phyloP scores from a whole-genome alignment of 192 early-diverging fungal genomes.

The Linnemannia hyalina region DNA sequence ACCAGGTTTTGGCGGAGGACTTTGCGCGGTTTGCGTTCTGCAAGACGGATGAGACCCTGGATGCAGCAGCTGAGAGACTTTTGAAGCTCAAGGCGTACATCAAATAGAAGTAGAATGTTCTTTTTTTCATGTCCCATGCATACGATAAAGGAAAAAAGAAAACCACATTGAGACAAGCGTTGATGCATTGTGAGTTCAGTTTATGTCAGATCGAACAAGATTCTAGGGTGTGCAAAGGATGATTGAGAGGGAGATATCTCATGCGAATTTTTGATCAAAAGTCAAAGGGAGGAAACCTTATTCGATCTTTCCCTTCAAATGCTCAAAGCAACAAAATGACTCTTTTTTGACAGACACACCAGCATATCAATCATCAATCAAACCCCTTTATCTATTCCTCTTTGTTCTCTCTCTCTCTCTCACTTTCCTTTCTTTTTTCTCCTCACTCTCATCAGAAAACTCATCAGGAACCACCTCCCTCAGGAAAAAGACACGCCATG shows the following conservation, averaged over 20 bases:
- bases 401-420: neutral
- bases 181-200: neutral
- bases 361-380: too few species aligned
- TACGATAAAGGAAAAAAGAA: neutral
- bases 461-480: neutral
- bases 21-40: constrained; percentile 94
- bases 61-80: constrained; percentile 78
- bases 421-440: neutral
- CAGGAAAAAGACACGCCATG: neutral
- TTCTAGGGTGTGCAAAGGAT: neutral
- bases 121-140: neutral
- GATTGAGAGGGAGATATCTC: neutral
- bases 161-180: neutral
- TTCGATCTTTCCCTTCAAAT: neutral
- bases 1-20: constrained; percentile 75
- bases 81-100: constrained; percentile 71
- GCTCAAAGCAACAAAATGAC: neutral
- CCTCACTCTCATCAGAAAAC: neutral
- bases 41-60: constrained; percentile 88
- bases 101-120: constrained; percentile 36
- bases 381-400: neutral
- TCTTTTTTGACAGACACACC: neutral
- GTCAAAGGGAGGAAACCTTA: neutral
- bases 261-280: neutral
- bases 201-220: neutral